These are phyloP conservation scores for Xanthoconium stramineum DNA, from an alignment of 768 basidiomycete genomes.

Conservation along the genomic window DNA sequence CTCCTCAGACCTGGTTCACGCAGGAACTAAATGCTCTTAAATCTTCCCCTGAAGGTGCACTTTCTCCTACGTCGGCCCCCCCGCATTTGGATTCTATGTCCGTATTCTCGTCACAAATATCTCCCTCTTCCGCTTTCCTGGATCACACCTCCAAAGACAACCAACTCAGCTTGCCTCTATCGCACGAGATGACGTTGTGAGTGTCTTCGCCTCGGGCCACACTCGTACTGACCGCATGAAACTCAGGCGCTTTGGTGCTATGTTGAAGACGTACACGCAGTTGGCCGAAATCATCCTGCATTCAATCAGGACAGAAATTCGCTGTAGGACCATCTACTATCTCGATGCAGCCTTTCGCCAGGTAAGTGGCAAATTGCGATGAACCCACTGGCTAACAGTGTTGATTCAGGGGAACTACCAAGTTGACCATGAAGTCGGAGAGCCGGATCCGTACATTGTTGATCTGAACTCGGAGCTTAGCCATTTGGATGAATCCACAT, in stretches of 20 bases:
- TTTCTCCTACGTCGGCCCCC: constrained; percentile 48
- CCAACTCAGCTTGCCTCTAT: constrained; percentile 69
- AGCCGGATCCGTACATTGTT: constrained; percentile 85
- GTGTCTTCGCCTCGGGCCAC: constrained; percentile 27
- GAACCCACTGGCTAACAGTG: constrained; percentile 7
- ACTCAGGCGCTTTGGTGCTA: constrained; percentile 82
- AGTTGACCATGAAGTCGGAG: constrained; percentile 78
- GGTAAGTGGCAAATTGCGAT: constrained; percentile 38
- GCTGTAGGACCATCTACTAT: constrained; percentile 80
- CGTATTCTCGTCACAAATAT: constrained; percentile 37
- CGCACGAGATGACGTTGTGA: constrained; percentile 85
- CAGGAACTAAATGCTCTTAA: constrained; percentile 67
- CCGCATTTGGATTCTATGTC: constrained; percentile 49
- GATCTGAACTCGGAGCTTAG: constrained; percentile 83
- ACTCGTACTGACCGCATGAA: constrained; percentile 6
- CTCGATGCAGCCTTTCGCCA: constrained; percentile 75
- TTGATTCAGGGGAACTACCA: constrained; percentile 73
- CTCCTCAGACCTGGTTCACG: constrained; percentile 78
- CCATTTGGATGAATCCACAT: constrained; percentile 68
- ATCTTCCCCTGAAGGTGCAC: constrained; percentile 46
- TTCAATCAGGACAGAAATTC: constrained; percentile 83
- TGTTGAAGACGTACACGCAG: constrained; percentile 88
- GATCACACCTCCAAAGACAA: constrained; percentile 40
- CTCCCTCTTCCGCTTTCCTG: constrained; percentile 44
- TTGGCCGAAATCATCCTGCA: constrained; percentile 83